These are phyloP conservation scores for Neurospora tetrasperma DNA, from an alignment of 495 filamentous ascomycete species.

Conservation along the genomic window DNA sequence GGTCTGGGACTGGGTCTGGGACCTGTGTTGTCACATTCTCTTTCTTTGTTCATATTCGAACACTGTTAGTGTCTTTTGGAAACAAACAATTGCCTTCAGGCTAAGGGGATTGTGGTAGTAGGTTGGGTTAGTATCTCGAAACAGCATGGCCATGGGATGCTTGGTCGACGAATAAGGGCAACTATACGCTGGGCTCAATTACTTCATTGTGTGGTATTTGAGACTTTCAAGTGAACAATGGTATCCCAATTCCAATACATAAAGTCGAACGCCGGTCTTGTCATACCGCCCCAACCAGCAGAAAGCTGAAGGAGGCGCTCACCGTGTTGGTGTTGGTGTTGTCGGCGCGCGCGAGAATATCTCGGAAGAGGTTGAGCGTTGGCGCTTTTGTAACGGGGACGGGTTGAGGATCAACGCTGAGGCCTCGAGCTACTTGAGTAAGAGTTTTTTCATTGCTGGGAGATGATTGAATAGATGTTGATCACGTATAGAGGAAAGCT, in stretches of 20 bases:
- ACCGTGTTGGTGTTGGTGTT: not conserved
- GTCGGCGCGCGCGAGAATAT: not conserved
- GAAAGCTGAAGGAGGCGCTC: not conserved
- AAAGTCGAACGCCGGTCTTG: not conserved
- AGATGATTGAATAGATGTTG: not conserved
- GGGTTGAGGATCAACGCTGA: not conserved
- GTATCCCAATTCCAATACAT: not conserved
- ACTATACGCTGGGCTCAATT: not conserved
- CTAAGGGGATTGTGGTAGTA: not conserved
- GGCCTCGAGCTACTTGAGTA: not conserved
- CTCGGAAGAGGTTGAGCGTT: not conserved
- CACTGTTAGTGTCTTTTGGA: not conserved
- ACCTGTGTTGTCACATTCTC: not conserved
- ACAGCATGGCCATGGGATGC: not conserved
- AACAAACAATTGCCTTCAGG: not conserved
- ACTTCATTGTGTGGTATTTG: not conserved
- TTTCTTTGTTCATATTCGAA: not conserved
- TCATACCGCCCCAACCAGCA: not conserved
- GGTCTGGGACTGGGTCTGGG: not conserved
- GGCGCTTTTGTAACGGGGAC: not conserved
- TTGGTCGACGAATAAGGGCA: no score
- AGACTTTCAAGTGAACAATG: not conserved
- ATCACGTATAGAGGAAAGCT: not conserved
- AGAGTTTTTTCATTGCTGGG: not conserved
- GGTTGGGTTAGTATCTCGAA: not conserved